Evolutionary conservation across 768 basidiomycete species (phyloP), one percentile per base, ranked within the genome.

Genomic region (Suillus weaverae): DNA sequence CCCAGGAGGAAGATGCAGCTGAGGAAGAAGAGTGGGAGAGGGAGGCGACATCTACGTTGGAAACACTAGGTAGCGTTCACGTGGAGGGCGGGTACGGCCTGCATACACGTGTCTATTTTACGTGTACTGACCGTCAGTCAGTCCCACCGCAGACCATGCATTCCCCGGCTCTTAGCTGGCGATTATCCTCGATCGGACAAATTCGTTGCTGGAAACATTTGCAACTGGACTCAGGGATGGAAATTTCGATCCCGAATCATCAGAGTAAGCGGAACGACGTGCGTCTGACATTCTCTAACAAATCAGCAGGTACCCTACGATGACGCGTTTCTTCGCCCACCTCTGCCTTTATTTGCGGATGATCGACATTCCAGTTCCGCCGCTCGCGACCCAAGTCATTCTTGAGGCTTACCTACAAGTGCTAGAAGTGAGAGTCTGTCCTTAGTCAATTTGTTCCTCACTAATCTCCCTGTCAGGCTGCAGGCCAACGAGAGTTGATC

Each of bases 301-400:
- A 53, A 64, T 22, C 14, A 35, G 60, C 62, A 92, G 90, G 67
- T 91, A 90, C 71, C 81, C 87, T 0, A 82, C 85, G 0, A 84
- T 93, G 82, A 87, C 86, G 53, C 89, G 95, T 5, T 99, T 99
- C 79, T 97, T 97, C 71, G 91, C 95, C 0, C 97, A 99, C 72
- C 80, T 99, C 30, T 94, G 94, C 68, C 92, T 51, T 18, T 51
- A 51, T 9, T 30, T 51, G 4, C 50, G 26, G 67, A 86, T 94
- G 78, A 91, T 97, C 41, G 89, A 90, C 59, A 78, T 89, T 41
- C 74, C 86, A 0, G 85, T 94, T 0, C 91, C 95, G 0, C 87
- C 89, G 2, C 75, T 86, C 14, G 86, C 92, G 0, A 89, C 87
- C 0, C 94, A 97, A 71, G 77, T 84, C 36, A 93, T 99, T 60